phyloP scores from a whole-genome alignment of 176 grass and related monocot species.

The Musa schizocarpa region DNA sequence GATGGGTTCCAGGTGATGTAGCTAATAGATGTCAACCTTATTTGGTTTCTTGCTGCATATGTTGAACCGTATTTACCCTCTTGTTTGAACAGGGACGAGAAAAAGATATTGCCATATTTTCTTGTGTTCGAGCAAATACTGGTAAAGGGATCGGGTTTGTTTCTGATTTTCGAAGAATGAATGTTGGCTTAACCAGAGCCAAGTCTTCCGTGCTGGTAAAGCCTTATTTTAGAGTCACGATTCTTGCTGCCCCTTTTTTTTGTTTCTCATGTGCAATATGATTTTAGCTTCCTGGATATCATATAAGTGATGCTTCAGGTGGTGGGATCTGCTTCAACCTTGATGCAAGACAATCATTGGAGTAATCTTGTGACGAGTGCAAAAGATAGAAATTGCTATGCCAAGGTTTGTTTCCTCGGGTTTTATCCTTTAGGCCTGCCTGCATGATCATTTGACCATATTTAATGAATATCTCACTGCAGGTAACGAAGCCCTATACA shows the following conservation, averaged over 20 bases:
- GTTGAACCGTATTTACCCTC: background rate
- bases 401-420: constrained; percentile 36
- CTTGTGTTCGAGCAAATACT: constrained; percentile 83
- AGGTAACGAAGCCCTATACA: constrained; percentile 67
- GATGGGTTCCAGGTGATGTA: constrained; percentile 85
- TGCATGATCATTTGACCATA: constrained; percentile 3
- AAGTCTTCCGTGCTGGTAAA: constrained; percentile 74
- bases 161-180: constrained; percentile 91
- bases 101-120: constrained; percentile 88
- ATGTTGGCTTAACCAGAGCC: constrained; percentile 93
- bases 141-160: constrained; percentile 85
- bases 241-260: background rate
- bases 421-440: background rate
- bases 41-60: constrained; percentile 13
- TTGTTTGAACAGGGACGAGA: constrained; percentile 51
- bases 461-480: constrained; percentile 7
- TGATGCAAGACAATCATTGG: constrained; percentile 86
- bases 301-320: constrained; percentile 28
- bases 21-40: constrained; percentile 10
- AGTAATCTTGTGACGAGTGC: constrained; percentile 74
- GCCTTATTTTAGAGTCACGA: background rate
- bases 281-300: no score
- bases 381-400: constrained; percentile 49
- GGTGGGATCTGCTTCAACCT: constrained; percentile 73
- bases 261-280: background rate